phyloP scores from a whole-genome alignment of 345 rosid species.

The Euphorbia peplus region DNA sequence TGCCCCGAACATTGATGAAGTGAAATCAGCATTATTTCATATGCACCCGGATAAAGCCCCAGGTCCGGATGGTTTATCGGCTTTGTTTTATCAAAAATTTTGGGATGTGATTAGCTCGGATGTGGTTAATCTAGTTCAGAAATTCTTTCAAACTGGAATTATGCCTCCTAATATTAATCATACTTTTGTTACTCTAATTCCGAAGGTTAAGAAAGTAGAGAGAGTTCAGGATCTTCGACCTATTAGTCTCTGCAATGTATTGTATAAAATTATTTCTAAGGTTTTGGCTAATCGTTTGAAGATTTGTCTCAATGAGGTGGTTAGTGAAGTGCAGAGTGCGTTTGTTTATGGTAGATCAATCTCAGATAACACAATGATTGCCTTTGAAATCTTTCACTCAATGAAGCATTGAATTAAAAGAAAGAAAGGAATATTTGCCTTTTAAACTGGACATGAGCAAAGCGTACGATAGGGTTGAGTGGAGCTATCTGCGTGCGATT shows the following conservation, averaged over 20 bases:
- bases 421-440: no score
- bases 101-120: not conserved
- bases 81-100: not conserved
- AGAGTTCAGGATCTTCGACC: not conserved
- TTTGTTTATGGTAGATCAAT: no score
- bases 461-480: no score
- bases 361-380: no score
- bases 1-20: not conserved
- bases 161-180: not conserved
- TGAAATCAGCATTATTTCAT: not conserved
- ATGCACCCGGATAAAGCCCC: not conserved
- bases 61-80: not conserved
- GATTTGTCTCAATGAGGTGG: no score
- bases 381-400: no score
- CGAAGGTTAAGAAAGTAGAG: not conserved
- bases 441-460: no score
- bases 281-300: no score
- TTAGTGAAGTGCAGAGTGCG: no score
- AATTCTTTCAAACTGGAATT: not conserved
- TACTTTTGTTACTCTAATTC: not conserved
- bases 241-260: not conserved
- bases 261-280: no score
- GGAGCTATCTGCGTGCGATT: no score
- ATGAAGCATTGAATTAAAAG: no score
- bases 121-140: not conserved